Base-by-base conservation (phyloP, 139 green algal genomes). In the Micractinium conductrix region DNA sequence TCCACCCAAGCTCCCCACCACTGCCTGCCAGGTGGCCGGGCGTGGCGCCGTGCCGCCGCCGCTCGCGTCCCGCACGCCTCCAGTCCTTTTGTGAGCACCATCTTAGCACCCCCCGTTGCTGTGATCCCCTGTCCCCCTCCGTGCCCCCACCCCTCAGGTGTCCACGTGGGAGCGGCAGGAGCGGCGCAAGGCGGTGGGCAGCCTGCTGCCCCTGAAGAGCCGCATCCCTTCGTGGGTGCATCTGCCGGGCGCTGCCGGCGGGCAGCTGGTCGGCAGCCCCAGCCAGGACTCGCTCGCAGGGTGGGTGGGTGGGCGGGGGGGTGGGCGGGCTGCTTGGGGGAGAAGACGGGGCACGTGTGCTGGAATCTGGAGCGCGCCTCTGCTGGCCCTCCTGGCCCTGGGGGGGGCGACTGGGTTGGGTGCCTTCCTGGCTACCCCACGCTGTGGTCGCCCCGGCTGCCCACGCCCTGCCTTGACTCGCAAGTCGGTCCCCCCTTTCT, bases 211-310 rank as follows among this genome's bases (percentile, higher is more conserved):
- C 42, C 19, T 53, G 83, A 58, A 72, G 44, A 33, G 76, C 12
- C 80, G 91, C 62, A 90, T 93, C 44, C 91, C 91, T 37, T 89
- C 81, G 62, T 94, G 91, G 91, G 79, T 93, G 38, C 84, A 86
- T 81, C 81, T 94, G 70, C 68, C 71, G 37, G 40, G 75, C 2
- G 65, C 63, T 42, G 50, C 68, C 24, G 53, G 37, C 35, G 37
- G 10, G 53, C 30, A 22, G 28, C 58, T 86, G 40, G 4, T 42
- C 60, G 40, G 17, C 58, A 84, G 79, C 79, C 53, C 42, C 69
- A 85, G 69, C 75, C 43, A 62, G 28, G 76, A 72, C 43, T 72
- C 69, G 28, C 38, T 81, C 73, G 83, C 73, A 21, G 81, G 73
- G 81, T 80, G 73, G 70, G 81, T 80, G 73, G 70, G 81, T 33